Percentiles rank a stretch among this genome's conserved stretches.
Conservation (phyloP, 1,284 basidiomycete genomes). For the Ganoderma boninense region DNA sequence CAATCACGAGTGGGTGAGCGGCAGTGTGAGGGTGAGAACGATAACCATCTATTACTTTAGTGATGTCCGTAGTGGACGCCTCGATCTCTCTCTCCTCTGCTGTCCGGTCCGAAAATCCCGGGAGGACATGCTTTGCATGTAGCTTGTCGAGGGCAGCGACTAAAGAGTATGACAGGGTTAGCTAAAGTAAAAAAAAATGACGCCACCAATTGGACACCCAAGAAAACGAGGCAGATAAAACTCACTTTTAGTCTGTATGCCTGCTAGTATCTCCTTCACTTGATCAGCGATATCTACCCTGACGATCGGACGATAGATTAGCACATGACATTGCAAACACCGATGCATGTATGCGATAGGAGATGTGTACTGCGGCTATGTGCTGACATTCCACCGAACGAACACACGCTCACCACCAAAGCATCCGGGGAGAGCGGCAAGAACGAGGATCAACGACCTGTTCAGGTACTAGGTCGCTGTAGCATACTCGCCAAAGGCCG, state of each 20-base stretch:
- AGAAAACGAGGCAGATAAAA: slow-evolving; percentile 33
- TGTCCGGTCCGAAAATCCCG: slow-evolving; percentile 94
- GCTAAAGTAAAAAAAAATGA: not conserved
- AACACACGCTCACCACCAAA: slow-evolving; percentile 3
- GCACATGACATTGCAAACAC: slow-evolving; percentile 15
- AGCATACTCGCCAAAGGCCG: not conserved
- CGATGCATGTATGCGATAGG: slow-evolving; percentile 4
- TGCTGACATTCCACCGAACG: slow-evolving; percentile 3
- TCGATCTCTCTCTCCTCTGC: slow-evolving; percentile 96
- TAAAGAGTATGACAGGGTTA: slow-evolving; percentile 45
- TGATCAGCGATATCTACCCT: slow-evolving; percentile 94
- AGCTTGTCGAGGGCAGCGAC: slow-evolving; percentile 89
- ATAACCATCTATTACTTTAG: slow-evolving; percentile 31
- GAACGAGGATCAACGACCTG: not conserved
- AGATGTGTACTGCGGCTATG: slow-evolving; percentile 6
- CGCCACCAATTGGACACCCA: not conserved
- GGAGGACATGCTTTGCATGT: slow-evolving; percentile 94
- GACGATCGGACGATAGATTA: slow-evolving; percentile 27
- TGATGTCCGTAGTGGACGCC: slow-evolving; percentile 82
- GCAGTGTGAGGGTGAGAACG: slow-evolving; percentile 10
- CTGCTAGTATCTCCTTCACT: slow-evolving; percentile 81
- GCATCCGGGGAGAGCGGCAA: not conserved
- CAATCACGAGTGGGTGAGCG: slow-evolving; percentile 16
- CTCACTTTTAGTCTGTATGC: slow-evolving; percentile 83
- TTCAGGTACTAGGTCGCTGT: not conserved